Evolutionary conservation across 306 rosid genomes (phyloP).

Genomic region (Lithocarpus polystachyus): DNA sequence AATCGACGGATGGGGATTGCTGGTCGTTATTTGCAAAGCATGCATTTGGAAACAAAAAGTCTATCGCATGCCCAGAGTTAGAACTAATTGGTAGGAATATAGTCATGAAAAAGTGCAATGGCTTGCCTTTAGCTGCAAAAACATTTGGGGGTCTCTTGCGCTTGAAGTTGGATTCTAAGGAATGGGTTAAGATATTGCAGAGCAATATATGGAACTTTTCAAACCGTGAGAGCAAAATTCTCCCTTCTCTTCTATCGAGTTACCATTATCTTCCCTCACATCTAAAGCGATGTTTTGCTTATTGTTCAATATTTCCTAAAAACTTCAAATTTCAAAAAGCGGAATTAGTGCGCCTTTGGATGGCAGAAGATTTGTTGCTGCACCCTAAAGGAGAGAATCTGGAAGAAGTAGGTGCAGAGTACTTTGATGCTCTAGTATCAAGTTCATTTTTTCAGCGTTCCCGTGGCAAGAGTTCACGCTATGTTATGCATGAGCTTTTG

Average conservation of each 20-base stretch:
- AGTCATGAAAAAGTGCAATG: slow-evolving; percentile 20
- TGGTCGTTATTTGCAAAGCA: slow-evolving; percentile 29
- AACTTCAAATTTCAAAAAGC: not conserved
- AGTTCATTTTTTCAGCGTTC: slow-evolving; percentile 15
- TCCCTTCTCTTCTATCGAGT: slow-evolving; percentile 19
- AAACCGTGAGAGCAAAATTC: not conserved
- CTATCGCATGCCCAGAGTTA: not conserved
- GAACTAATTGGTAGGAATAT: slow-evolving; percentile 12
- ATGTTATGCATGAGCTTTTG: slow-evolving; percentile 22
- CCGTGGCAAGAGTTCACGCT: not conserved
- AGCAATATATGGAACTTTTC: slow-evolving; percentile 22
- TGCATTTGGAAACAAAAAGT: slow-evolving; percentile 1
- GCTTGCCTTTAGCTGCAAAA: slow-evolving; percentile 28
- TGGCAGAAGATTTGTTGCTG: slow-evolving; percentile 20
- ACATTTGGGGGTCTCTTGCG: slow-evolving; percentile 28
- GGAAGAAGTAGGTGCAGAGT: slow-evolving; percentile 15
- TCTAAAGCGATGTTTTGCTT: slow-evolving; percentile 18
- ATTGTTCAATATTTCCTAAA: slow-evolving; percentile 25
- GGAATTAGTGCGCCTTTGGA: slow-evolving; percentile 13
- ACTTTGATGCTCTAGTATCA: slow-evolving; percentile 7
- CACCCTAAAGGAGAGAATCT: not conserved
- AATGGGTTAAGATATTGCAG: slow-evolving; percentile 3
- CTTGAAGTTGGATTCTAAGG: not conserved
- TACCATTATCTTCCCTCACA: slow-evolving; percentile 7
- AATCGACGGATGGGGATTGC: slow-evolving; percentile 6